Evolutionary conservation across 352 stramenopile species (phyloP).

Genomic region (Globisporangium emineosum): DNA sequence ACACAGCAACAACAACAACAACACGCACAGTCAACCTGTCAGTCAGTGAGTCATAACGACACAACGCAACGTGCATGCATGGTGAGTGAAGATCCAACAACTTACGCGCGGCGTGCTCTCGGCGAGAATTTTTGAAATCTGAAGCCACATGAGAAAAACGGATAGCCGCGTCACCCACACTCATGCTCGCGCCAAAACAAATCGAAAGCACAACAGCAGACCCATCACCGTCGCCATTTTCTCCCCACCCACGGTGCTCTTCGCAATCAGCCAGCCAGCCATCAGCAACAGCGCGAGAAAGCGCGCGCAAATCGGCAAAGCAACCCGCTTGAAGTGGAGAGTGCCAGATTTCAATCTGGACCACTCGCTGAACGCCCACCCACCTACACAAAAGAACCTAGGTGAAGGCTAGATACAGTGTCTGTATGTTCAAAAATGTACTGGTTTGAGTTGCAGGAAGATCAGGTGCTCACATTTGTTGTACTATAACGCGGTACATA

Average conservation of each 20-base stretch:
- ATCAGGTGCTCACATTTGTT: too few species aligned
- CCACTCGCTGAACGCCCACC: constrained; percentile 7
- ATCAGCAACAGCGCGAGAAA: too few species aligned
- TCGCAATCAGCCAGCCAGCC: background rate
- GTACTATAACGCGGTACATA: too few species aligned
- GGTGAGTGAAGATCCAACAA: background rate
- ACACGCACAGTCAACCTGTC: background rate
- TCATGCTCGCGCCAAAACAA: background rate
- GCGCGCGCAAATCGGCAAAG: constrained; percentile 8
- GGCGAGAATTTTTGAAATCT: constrained; percentile 8
- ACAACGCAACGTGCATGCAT: background rate
- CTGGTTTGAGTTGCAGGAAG: too few species aligned
- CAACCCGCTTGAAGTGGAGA: constrained; percentile 7
- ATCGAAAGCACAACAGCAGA: background rate
- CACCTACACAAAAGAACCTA: background rate
- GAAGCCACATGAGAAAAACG: constrained; percentile 10
- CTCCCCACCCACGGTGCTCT: background rate
- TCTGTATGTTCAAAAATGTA: background rate
- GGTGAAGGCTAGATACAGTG: background rate
- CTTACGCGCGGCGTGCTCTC: background rate
- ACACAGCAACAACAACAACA: background rate
- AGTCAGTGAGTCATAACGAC: background rate
- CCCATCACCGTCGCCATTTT: constrained; percentile 1
- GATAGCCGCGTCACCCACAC: background rate
- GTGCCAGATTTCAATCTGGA: constrained; percentile 16